These are phyloP conservation scores for Coffea humblotiana DNA, from an alignment of 305 asterid species.

Conservation along the genomic window DNA sequence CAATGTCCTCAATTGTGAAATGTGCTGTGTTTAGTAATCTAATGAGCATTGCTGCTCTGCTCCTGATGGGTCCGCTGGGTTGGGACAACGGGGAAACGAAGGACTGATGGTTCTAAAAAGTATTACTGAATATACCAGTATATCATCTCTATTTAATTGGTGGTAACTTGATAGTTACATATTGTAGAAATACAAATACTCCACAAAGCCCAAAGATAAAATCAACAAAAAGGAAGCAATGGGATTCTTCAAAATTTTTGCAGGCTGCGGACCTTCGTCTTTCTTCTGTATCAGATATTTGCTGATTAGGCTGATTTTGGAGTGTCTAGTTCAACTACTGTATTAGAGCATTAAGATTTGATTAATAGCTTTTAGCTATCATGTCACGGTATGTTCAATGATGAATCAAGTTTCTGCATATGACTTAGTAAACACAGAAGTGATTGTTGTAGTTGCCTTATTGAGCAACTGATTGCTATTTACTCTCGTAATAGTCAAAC, in stretches of 20 bases:
- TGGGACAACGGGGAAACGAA: background rate
- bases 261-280: background rate
- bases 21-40: background rate
- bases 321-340: background rate
- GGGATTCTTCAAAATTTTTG: background rate
- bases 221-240: background rate
- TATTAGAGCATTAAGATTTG: background rate
- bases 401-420: background rate
- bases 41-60: background rate
- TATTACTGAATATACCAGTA: background rate
- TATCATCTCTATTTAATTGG: background rate
- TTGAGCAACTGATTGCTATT: background rate
- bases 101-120: background rate
- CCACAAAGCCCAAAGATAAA: background rate
- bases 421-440: background rate
- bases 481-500: background rate
- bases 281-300: background rate
- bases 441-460: background rate
- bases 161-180: background rate
- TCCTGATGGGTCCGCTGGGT: background rate
- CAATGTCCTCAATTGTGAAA: background rate
- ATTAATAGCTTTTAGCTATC: slow-evolving; percentile 2
- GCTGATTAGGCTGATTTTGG: background rate
- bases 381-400: background rate
- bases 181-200: background rate